Evolutionary conservation across 2,329 filamentous ascomycete genomes (phyloP), one percentile per base, ranked within the genome.

Genomic region (Moelleriella libera): DNA sequence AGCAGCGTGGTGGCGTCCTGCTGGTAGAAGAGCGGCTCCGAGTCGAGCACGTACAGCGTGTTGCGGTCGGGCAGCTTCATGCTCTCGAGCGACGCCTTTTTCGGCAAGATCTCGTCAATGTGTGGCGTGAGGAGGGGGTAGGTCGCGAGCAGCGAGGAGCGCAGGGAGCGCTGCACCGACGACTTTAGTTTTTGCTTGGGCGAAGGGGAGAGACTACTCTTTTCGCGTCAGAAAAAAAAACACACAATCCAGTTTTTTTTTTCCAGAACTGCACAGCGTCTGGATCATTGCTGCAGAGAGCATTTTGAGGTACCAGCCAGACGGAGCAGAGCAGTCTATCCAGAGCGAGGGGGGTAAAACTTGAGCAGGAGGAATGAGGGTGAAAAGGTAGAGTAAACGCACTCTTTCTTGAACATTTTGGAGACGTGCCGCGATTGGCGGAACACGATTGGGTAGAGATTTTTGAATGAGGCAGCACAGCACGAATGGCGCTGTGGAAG

Each of bases 121-220:
- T 88, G 78, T 1, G 87, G 85, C 55, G 81, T 80, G 46, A 97
- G 83, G 46, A 86, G 78, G 3, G 92, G 92, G 68, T 94, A 96
- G 47, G 85, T 85, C 50, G 87, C 75, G 53, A 92, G 72, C 55
- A 97, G 78, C 60, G 86, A 86, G 59, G 82, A 75, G 57, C 92
- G 86, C 58, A 98, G 82, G 53, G 73, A 78, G 60, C 92, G 86
- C 71, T 96, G 89, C 48, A 88, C 87, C 29, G 88, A 95, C 54
- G 90, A 96, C 71, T 97, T 98, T 67, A 97, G 87, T 74, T 97
- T 97, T 57, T 88, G 88, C 70, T 92, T 94, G 48, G 86, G 82
- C 55, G 84, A 80, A 30, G 83, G 70, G 58, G 80, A 71, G 63
- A 95, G 81, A 55, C 85, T 90, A 59, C 28, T 34, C 31, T 6